Evolutionary conservation across 2,329 filamentous ascomycete species (phyloP), one percentile per base, ranked within the genome.

Genomic region (Ascocoryne sarcoides): DNA sequence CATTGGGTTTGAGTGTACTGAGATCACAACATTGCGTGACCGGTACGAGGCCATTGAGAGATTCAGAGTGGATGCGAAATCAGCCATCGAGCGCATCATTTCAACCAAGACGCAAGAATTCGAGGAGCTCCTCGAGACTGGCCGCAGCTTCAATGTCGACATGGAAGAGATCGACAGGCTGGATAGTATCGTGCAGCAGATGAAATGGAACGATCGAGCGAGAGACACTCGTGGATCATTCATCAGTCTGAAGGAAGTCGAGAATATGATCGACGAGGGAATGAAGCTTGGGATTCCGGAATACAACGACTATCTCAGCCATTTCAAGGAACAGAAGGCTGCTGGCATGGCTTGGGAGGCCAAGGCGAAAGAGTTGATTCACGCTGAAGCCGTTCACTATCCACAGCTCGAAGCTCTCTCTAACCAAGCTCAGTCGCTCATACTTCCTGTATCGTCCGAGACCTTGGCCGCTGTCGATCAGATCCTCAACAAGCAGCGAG

Each of bases 401-500:
- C 85, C 89, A 39, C 92, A 98, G 59, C 75, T 98, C 1, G 92
- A 96, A 61, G 87, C 90, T 0, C 69, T 98, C 4, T 93, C 88
- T 1, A 76, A 78, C 36, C 90, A 96, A 64, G 89, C 89, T 1
- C 66, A 72, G 42, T 69, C 60, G 19, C 73, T 78, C 23, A 73
- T 73, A 4, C 70, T 95, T 14, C 90, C 92, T 0, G 89, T 96
- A 15, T 84, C 84, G 1, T 68, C 78, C 3, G 83, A 89, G 23
- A 96, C 88, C 0, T 70, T 94, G 17, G 75, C 78, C 5, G 74
- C 79, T 7, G 86, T 98, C 18, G 92, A 98, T 55, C 82, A 87
- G 36, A 95, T 96, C 41, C 68, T 98, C 43, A 88, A 88, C 61
- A 96, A 95, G 64, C 92, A 98, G 60, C 82, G 92, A 15, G 92